Percentiles rank a stretch among this genome's conserved stretches.
Evolutionary conservation across 2,329 filamentous ascomycete species (phyloP).

Genomic region (Aspergillus thermomutatus): DNA sequence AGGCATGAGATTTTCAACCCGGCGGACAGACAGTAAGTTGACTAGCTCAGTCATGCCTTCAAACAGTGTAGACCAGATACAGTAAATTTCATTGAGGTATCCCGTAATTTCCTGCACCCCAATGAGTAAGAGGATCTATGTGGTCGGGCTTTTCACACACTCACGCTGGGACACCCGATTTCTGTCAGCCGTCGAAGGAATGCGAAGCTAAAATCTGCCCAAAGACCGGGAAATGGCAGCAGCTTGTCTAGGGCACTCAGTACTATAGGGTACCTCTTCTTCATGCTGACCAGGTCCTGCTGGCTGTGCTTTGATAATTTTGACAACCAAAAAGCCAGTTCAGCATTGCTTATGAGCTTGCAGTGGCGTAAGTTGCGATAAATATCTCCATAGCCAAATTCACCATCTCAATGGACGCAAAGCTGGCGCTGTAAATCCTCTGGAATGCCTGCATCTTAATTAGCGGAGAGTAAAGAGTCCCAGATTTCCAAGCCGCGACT

Average conservation of each 20-base stretch:
- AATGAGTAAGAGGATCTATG: not conserved
- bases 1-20: not conserved
- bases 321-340: too few relatives aligned
- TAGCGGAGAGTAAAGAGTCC: too few relatives aligned
- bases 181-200: not conserved
- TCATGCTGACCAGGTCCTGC: too few relatives aligned
- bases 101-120: not conserved
- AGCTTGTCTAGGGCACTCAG: not conserved
- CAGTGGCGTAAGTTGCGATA: too few relatives aligned
- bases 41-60: not conserved
- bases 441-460: too few relatives aligned
- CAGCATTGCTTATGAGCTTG: too few relatives aligned
- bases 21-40: not conserved
- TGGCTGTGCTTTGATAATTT: too few relatives aligned
- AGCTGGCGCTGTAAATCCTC: too few relatives aligned
- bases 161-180: not conserved
- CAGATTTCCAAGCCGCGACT: too few relatives aligned
- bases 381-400: too few relatives aligned
- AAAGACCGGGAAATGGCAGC: constrained; percentile 2
- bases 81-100: not conserved
- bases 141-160: not conserved
- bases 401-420: too few relatives aligned
- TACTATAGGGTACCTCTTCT: not conserved
- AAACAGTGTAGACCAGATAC: not conserved
- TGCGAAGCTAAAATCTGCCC: constrained; percentile 1